Evolutionary conservation across 2,329 filamentous ascomycete species (phyloP), one percentile per base, ranked within the genome.

Genomic region (Aspergillus awamori): DNA sequence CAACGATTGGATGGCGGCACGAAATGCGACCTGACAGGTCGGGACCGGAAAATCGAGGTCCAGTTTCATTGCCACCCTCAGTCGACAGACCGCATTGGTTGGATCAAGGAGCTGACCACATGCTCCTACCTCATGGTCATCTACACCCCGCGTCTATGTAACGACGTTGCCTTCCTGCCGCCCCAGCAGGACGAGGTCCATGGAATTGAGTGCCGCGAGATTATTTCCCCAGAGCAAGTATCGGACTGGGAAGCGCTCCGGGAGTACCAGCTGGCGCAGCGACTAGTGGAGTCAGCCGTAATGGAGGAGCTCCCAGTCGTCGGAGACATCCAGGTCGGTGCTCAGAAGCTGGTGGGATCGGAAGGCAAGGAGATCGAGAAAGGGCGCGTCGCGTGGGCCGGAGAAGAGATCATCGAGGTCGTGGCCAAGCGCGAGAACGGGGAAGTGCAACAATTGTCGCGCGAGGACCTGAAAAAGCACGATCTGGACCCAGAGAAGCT

Each of bases 41-140:
- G 89, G 61, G 86, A 91, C 64, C 87, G 93, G 54, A 92, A 88
- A 67, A 89, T 97, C 66, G 93, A 97, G 76, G 87, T 97, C 8
- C 76, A 89, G 76, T 89, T 88, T 66, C 87, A 89, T 70, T 97
- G 93, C 79, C 89, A 91, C 69, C 92, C 91, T 0, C 88, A 90
- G 53, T 82, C 87, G 33, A 86, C 86, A 2, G 82, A 96, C 74
- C 87, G 89, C 52, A 97, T 97, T 69, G 89, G 89, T 47, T 93
- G 92, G 87, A 96, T 97, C 77, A 97, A 97, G 76, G 93, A 97
- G 75, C 87, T 94, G 1, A 90, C 89, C 2, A 97, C 92, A 10
- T 97, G 93, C 78, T 87, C 92, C 11, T 97, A 97, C 73, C 83
- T 97, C 57, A 97, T 97, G 93, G 87, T 96, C 33, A 86, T 97